phyloP scores from a whole-genome alignment of 148 eudicot genomes.

The Camellia lanceoleosa region DNA sequence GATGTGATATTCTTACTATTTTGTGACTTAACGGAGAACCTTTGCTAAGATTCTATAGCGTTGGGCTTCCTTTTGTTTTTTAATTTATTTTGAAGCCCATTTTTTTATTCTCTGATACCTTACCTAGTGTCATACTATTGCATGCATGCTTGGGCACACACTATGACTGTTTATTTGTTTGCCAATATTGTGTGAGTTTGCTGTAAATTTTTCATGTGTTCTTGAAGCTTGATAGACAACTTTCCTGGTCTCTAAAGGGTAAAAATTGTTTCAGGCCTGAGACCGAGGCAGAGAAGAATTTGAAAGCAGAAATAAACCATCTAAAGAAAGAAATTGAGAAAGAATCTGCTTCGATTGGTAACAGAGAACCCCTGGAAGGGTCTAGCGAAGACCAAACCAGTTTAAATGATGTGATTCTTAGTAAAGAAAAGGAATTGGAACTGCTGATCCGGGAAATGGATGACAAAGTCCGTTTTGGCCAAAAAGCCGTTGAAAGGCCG shows the following conservation, averaged over 20 bases:
- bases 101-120: not conserved
- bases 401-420: constrained; percentile 35
- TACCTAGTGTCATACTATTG: not conserved
- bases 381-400: constrained; percentile 39
- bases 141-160: not conserved
- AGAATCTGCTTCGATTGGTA: too few relatives aligned
- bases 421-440: constrained; percentile 66
- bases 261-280: constrained; percentile 42
- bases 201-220: not conserved
- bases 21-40: not conserved
- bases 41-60: not conserved
- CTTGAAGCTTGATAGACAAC: not conserved
- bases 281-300: constrained; percentile 48
- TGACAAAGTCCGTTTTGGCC: constrained; percentile 76
- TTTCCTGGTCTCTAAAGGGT: constrained; percentile 1
- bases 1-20: not conserved
- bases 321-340: constrained; percentile 39
- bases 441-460: constrained; percentile 59
- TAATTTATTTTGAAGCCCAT: not conserved
- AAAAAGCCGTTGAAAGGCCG: constrained; percentile 62
- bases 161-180: not conserved
- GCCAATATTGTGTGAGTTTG: not conserved
- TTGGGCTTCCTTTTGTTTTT: not conserved
- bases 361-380: constrained; percentile 24
- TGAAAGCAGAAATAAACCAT: constrained; percentile 49